phyloP scores from a whole-genome alignment of 2,329 filamentous ascomycete species.

The Blastomyces emzantsi region DNA sequence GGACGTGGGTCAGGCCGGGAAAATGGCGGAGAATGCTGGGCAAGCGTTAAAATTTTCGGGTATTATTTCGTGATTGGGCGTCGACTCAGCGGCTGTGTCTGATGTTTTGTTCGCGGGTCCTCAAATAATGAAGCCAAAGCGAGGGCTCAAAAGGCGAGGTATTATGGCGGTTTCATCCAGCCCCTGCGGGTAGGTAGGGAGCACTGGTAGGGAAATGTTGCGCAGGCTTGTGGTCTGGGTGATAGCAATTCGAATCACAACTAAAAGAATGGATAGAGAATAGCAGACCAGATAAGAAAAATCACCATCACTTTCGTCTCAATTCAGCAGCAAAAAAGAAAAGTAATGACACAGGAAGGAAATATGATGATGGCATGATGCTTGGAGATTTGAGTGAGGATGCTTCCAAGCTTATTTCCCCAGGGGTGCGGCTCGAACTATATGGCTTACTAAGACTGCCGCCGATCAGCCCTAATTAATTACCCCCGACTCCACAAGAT shows the following conservation, averaged over 20 bases:
- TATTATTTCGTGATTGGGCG: neutral
- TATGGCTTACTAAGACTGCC: too few species aligned
- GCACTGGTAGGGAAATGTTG: neutral
- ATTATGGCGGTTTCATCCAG: neutral
- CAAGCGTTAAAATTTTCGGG: neutral
- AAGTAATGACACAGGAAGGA: neutral
- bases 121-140: neutral
- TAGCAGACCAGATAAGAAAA: neutral
- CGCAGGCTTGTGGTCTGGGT: neutral
- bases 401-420: neutral
- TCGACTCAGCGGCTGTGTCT: neutral
- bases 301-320: neutral
- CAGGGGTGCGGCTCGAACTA: neutral
- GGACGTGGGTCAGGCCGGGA: neutral
- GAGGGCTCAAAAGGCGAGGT: neutral
- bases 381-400: neutral
- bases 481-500: too few species aligned
- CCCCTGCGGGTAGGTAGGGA: neutral
- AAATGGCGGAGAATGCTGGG: neutral
- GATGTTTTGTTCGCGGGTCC: neutral
- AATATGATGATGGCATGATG: neutral
- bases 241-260: neutral
- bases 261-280: neutral
- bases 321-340: neutral
- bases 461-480: too few species aligned